phyloP scores from a whole-genome alignment of 2,329 filamentous ascomycete species.

The Dryadomyces quercivorus region DNA sequence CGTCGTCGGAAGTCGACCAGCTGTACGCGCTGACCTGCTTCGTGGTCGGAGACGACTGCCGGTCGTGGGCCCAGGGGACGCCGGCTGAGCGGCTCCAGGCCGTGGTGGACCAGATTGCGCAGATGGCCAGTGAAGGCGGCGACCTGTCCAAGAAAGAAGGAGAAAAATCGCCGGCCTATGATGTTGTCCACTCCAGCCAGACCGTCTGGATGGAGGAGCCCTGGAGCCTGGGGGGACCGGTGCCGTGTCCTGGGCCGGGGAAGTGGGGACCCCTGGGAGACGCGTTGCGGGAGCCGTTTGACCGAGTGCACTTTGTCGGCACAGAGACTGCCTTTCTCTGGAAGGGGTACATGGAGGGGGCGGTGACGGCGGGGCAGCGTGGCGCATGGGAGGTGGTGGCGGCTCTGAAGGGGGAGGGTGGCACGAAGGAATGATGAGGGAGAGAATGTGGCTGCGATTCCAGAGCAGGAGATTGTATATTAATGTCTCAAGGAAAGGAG shows the following conservation, averaged over 20 bases:
- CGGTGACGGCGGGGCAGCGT: slow-evolving; percentile 33
- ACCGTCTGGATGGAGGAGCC: background rate
- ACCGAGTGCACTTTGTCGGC: slow-evolving; percentile 33
- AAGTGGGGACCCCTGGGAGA: background rate
- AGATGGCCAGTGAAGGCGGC: background rate
- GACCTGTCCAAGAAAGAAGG: too few species aligned
- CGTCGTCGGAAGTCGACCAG: background rate
- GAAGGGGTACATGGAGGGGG: slow-evolving; percentile 48
- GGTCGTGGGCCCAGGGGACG: background rate
- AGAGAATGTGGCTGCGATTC: too few species aligned
- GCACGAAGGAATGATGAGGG: too few species aligned
- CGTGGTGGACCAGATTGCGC: background rate
- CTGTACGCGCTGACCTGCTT: background rate
- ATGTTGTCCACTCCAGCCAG: background rate
- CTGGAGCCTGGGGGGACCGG: slow-evolving; percentile 1
- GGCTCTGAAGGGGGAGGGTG: background rate
- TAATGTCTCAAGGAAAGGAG: too few species aligned
- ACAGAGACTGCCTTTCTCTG: slow-evolving; percentile 39
- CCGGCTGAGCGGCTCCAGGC: background rate
- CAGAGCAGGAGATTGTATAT: too few species aligned
- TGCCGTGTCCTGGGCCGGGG: slow-evolving; percentile 1
- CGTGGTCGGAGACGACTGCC: background rate
- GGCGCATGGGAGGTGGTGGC: slow-evolving; percentile 29
- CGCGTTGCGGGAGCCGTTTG: slow-evolving; percentile 20
- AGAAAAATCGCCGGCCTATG: background rate